phyloP scores from a whole-genome alignment of 306 rosid genomes.

The Cucumis hystrix region DNA sequence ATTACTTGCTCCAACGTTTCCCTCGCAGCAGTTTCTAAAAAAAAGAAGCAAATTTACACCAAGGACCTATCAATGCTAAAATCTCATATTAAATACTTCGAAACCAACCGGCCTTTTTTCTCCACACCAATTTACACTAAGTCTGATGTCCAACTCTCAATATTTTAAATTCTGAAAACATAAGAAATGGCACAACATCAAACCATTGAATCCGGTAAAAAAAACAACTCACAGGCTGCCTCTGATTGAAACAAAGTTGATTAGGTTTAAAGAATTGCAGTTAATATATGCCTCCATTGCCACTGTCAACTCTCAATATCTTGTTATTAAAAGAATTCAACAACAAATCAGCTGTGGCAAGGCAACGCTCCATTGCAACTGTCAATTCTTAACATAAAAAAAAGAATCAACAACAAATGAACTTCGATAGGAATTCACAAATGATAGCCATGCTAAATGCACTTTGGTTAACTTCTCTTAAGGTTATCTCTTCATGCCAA shows the following conservation, averaged over 20 bases:
- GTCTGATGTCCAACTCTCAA: not conserved
- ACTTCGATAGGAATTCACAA: not conserved
- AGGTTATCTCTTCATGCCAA: not conserved
- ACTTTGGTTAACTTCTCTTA: not conserved
- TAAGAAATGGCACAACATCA: not conserved
- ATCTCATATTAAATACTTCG: not conserved
- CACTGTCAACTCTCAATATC: not conserved
- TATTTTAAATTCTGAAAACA: not conserved
- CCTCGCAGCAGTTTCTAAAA: slow-evolving; percentile 68
- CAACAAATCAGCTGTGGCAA: not conserved
- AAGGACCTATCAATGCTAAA: not conserved
- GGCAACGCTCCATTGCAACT: too few relatives aligned
- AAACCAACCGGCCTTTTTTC: not conserved
- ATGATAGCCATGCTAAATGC: not conserved
- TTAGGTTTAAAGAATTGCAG: not conserved
- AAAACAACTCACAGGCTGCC: not conserved
- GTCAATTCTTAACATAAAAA: too few relatives aligned
- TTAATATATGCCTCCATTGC: not conserved
- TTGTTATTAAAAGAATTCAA: not conserved
- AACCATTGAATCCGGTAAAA: not conserved
- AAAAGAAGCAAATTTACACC: not conserved
- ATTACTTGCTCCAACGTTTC: slow-evolving; percentile 79
- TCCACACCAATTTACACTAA: not conserved
- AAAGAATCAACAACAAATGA: too few relatives aligned
- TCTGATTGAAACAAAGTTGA: not conserved